phyloP scores from a whole-genome alignment of 225 moss, liverwort and hornwort genomes.

The Straminergon stramineum region DNA sequence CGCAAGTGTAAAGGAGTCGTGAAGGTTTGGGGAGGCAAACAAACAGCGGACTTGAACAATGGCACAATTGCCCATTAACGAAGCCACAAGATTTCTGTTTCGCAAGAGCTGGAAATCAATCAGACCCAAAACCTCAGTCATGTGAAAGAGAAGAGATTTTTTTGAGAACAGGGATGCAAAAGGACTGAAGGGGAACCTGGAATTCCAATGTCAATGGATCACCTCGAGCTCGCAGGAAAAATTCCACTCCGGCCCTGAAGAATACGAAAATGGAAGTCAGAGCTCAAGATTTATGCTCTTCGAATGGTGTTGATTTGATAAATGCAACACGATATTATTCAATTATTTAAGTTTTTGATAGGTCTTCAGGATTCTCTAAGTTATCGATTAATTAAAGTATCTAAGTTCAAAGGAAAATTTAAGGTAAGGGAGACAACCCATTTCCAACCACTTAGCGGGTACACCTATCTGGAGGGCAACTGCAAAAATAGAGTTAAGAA shows the following conservation, averaged over 20 bases:
- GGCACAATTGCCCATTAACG: background rate
- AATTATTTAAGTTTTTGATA: background rate
- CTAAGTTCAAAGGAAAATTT: no score
- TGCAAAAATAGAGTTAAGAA: no score
- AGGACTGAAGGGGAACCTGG: background rate
- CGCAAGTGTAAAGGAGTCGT: background rate
- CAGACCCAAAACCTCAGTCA: background rate
- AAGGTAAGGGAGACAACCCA: no score
- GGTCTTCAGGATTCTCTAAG: no score
- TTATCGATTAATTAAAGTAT: background rate
- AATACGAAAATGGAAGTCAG: background rate
- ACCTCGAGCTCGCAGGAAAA: background rate
- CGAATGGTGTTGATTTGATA: background rate
- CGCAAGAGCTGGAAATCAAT: background rate
- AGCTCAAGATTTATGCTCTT: background rate
- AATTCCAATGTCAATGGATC: background rate
- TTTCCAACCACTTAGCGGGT: no score
- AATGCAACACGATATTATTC: background rate
- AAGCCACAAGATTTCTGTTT: background rate
- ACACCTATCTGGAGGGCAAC: no score
- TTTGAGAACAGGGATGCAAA: background rate
- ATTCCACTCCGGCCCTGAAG: background rate
- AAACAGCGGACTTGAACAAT: background rate
- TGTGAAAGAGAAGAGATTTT: background rate
- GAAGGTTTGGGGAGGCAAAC: background rate